Evolutionary conservation across 2,329 filamentous ascomycete genomes (phyloP), one percentile per base, ranked within the genome.

Genomic region (Alternaria metachromatica): DNA sequence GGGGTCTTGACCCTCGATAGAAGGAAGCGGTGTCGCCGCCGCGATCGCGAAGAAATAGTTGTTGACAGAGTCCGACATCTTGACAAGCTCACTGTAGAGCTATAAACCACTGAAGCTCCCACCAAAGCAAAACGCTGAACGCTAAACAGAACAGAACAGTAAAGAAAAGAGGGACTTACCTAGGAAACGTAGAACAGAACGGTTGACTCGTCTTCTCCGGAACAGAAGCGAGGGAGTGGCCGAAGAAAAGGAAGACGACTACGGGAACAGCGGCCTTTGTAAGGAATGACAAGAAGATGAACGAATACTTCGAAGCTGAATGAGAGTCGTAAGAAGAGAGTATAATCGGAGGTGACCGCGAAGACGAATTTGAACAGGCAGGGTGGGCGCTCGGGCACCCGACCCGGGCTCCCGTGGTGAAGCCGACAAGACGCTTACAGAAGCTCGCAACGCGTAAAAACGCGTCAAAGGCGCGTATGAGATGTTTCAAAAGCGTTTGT

Each of bases 381-480:
- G 41, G 37, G 48, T 53, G 49, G 13, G 49, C 28, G 37, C 49
- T 25, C 45, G 41, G 53, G 26, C 54, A 46, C 23, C 11, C 37
- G 51, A 59, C 26, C 62, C 62, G 53, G 20, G 48, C 62, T 57
- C 15, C 13, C 41, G 58, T 51, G 62, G 62, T 64, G 62, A 64
- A 61, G 51, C 46, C 48, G 60, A 62, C 37, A 55, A 43, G 55
- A 55, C 18, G 43, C 28, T 15, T 43, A 30, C 20, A 44, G 3
- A 41, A 46, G 20, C 41, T 30, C 30, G n/a, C 28, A 41, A 41
- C 49, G 18, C 49, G 49, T 26, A 45, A 21, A 45, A 46, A 50
- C 55, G 49, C 60, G 54, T 45, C 23, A 25, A 11, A 33, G 46
- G 20, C 45, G 53, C 58, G 25, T 15, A 1, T 21, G 1, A 0